A percentile compares a stretch with the other conserved stretches of the same genome.
phyloP scores from a whole-genome alignment of 208 protist species.

The Angomonas deanei region DNA sequence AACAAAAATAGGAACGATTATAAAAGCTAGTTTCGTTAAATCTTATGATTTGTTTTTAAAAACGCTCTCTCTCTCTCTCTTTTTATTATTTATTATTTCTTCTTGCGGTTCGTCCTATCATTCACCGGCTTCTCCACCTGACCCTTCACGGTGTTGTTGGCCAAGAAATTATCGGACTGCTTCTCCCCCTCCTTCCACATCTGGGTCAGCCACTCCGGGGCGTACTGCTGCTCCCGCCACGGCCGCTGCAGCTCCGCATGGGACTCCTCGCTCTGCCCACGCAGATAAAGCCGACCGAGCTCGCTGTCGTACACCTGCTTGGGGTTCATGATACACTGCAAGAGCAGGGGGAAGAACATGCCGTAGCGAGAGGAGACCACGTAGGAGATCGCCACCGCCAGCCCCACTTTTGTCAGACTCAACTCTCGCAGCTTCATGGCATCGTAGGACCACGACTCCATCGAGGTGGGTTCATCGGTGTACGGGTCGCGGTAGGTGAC shows the following conservation, averaged over 20 bases:
- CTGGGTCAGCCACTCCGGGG: constrained; percentile 34
- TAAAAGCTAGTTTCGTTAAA: too few species aligned
- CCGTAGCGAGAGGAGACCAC: constrained; percentile 48
- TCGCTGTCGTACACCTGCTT: constrained; percentile 47
- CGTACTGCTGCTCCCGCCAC: constrained; percentile 49
- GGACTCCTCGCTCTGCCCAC: constrained; percentile 28
- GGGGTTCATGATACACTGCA: constrained; percentile 83
- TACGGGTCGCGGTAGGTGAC: constrained; percentile 51
- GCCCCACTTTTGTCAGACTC: constrained; percentile 44
- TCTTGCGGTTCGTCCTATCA: too few species aligned
- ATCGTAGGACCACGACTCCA: constrained; percentile 67
- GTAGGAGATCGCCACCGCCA: constrained; percentile 41
- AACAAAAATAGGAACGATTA: too few species aligned
- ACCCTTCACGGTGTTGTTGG: too few species aligned
- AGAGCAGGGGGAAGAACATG: constrained; percentile 66
- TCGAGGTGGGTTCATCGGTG: constrained; percentile 35
- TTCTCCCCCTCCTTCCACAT: neutral
- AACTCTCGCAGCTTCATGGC: constrained; percentile 61
- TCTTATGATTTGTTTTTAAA: too few species aligned
- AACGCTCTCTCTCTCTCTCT: too few species aligned
- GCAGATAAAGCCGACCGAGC: constrained; percentile 66
- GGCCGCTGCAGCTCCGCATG: constrained; percentile 45
- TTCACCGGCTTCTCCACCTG: too few species aligned
- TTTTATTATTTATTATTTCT: too few species aligned
- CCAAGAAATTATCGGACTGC: too few species aligned